Evolutionary conservation across 176 grass and related monocot genomes (phyloP).

Genomic region (Calamus simplicifolius): DNA sequence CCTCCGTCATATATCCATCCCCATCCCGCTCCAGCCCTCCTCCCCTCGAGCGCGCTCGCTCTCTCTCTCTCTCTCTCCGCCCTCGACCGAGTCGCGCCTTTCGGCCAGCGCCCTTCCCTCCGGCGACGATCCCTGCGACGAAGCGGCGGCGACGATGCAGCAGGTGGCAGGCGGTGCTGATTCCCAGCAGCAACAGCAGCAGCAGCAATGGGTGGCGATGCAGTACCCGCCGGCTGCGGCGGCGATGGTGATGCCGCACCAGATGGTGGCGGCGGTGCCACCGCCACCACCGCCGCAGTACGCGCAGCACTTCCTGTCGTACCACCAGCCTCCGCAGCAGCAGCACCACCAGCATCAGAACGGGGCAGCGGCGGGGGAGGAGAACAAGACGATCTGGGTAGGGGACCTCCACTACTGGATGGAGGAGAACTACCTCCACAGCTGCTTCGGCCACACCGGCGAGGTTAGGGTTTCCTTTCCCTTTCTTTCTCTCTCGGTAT

Average conservation of each 20-base stretch:
- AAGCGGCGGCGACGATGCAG: slow-evolving; percentile 45
- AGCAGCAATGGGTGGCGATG: slow-evolving; percentile 51
- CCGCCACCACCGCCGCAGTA: slow-evolving; percentile 53
- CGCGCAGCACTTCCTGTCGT: slow-evolving; percentile 70
- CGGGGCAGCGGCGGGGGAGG: slow-evolving; percentile 42
- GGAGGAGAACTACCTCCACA: slow-evolving; percentile 98
- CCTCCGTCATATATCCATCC: no score
- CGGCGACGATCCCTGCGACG: not conserved
- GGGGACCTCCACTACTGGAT: slow-evolving; percentile 99
- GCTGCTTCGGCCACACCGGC: slow-evolving; percentile 85
- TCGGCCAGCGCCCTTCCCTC: slow-evolving; percentile 10
- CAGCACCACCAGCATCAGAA: slow-evolving; percentile 22
- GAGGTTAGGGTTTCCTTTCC: slow-evolving; percentile 44
- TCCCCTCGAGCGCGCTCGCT: no score
- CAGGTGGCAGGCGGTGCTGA: slow-evolving; percentile 32
- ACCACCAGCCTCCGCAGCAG: slow-evolving; percentile 38
- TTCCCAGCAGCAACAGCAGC: slow-evolving; percentile 31
- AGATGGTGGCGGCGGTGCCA: slow-evolving; percentile 46
- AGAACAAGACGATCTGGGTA: slow-evolving; percentile 96
- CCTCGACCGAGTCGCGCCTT: slow-evolving; percentile 1
- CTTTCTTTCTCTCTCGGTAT: slow-evolving; percentile 4
- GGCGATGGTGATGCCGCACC: slow-evolving; percentile 80
- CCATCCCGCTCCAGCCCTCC: no score
- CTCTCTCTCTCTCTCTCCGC: slow-evolving; percentile 25
- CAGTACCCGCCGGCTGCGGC: slow-evolving; percentile 47